Conservation (phyloP, 1,284 basidiomycete species). For the Apiotrichum veenhuisii region DNA sequence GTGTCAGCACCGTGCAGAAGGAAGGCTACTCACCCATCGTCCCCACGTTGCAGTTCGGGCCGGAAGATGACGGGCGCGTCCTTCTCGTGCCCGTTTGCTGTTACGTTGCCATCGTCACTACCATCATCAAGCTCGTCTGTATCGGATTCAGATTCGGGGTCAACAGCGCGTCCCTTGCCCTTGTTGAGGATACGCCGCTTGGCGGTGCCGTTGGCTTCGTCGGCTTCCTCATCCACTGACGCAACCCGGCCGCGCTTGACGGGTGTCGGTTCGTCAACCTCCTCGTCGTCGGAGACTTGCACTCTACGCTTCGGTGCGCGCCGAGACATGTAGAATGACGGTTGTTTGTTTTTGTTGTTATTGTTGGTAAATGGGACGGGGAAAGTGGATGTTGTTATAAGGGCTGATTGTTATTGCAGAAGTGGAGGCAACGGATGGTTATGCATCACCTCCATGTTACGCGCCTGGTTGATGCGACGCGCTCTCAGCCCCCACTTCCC, state of each 20-base stretch:
- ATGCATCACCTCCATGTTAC: too few species aligned
- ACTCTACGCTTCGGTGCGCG: background rate
- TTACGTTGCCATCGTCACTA: background rate
- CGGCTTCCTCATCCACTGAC: background rate
- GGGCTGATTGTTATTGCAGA: too few species aligned
- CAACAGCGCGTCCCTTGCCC: background rate
- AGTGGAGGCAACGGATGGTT: too few species aligned
- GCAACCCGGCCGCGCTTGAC: background rate
- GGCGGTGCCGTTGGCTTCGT: background rate
- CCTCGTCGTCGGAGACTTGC: background rate
- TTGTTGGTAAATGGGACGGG: too few species aligned
- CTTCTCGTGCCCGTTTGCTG: background rate
- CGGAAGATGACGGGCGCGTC: conserved; percentile 2
- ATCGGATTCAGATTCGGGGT: background rate
- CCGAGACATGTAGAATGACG: background rate
- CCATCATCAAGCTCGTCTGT: background rate
- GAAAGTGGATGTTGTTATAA: too few species aligned
- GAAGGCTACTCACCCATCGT: conserved; percentile 23
- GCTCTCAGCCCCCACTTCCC: background rate
- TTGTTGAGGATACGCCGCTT: background rate
- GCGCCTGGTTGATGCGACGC: background rate
- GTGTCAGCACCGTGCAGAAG: background rate
- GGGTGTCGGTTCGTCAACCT: background rate
- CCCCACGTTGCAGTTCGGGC: conserved; percentile 26
- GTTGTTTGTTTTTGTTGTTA: background rate